These are phyloP conservation scores for Wolfiporia cocos DNA, from an alignment of 1,284 basidiomycete genomes.

Conservation along the genomic window DNA sequence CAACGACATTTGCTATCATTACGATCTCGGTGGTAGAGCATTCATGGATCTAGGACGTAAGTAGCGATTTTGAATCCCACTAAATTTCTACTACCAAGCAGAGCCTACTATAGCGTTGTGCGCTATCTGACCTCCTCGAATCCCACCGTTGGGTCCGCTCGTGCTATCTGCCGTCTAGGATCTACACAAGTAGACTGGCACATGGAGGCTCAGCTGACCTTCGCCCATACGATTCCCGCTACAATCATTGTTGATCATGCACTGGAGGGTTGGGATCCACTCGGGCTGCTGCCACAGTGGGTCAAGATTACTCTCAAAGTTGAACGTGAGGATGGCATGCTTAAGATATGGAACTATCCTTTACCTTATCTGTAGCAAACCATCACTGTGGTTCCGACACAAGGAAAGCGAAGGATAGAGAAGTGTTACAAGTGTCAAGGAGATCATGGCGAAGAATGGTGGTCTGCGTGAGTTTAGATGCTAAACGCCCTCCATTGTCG, in stretches of 20 bases:
- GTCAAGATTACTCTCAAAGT: slow-evolving; percentile 24
- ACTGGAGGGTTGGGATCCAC: slow-evolving; percentile 23
- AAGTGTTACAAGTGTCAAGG: slow-evolving; percentile 38
- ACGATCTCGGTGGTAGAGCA: slow-evolving; percentile 57
- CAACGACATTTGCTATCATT: slow-evolving; percentile 52
- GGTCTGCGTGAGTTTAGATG: slow-evolving; percentile 40
- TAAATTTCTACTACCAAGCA: neutral
- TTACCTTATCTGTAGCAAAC: slow-evolving; percentile 32
- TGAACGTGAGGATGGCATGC: slow-evolving; percentile 33
- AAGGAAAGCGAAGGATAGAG: slow-evolving; percentile 27
- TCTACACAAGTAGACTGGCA: slow-evolving; percentile 3
- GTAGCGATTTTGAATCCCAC: slow-evolving; percentile 17
- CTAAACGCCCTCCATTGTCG: too few relatives aligned
- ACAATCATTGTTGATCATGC: slow-evolving; percentile 27
- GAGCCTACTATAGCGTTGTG: slow-evolving; percentile 27
- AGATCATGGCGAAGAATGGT: slow-evolving; percentile 45
- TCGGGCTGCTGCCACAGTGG: slow-evolving; percentile 21
- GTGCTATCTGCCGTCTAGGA: slow-evolving; percentile 20
- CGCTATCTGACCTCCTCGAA: slow-evolving; percentile 35
- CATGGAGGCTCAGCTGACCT: slow-evolving; percentile 3
- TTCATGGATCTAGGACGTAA: slow-evolving; percentile 66
- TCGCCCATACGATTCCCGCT: slow-evolving; percentile 11
- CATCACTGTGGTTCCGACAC: slow-evolving; percentile 34
- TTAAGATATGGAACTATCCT: slow-evolving; percentile 33
- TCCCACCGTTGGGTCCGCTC: slow-evolving; percentile 29